Evolutionary conservation across 306 rosid species (phyloP).

Genomic region (Prunus mume): DNA sequence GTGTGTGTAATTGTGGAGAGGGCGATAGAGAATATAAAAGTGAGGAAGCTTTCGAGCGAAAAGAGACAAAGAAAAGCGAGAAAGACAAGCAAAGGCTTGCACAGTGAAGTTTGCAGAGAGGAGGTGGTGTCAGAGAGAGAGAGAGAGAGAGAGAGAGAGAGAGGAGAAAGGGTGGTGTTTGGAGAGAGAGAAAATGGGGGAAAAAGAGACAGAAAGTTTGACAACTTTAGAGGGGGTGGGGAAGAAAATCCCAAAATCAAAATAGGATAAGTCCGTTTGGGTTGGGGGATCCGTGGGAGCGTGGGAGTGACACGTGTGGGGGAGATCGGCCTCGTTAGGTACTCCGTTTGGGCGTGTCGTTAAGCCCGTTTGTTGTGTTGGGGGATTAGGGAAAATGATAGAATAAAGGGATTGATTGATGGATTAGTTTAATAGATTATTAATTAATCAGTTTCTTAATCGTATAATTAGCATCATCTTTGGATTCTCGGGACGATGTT

Average conservation of each 20-base stretch:
- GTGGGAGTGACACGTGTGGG: background rate
- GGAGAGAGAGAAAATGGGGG: slow-evolving; percentile 31
- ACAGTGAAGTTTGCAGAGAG: slow-evolving; percentile 36
- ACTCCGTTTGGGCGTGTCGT: slow-evolving; percentile 21
- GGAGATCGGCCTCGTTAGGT: background rate
- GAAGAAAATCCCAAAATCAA: too few species aligned
- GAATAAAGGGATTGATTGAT: background rate
- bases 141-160: background rate
- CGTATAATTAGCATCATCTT: background rate
- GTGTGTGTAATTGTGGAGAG: slow-evolving; percentile 12
- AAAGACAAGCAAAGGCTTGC: slow-evolving; percentile 35
- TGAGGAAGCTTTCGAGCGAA: slow-evolving; percentile 44
- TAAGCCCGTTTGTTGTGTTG: slow-evolving; percentile 24
- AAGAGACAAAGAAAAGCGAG: slow-evolving; percentile 49
- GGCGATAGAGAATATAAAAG: slow-evolving; percentile 40
- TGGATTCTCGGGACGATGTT: slow-evolving; percentile 16
- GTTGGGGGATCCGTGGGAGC: background rate
- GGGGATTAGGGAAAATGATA: background rate
- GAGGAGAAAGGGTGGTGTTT: slow-evolving; percentile 9
- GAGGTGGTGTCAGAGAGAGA: slow-evolving; percentile 38
- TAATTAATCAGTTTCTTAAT: background rate
- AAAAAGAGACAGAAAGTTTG: slow-evolving; percentile 20
- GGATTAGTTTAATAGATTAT: background rate
- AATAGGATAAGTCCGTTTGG: too few species aligned
- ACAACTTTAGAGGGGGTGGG: background rate